These are phyloP conservation scores for Phallus indusiatus DNA, from an alignment of 768 basidiomycete species.

Conservation along the genomic window DNA sequence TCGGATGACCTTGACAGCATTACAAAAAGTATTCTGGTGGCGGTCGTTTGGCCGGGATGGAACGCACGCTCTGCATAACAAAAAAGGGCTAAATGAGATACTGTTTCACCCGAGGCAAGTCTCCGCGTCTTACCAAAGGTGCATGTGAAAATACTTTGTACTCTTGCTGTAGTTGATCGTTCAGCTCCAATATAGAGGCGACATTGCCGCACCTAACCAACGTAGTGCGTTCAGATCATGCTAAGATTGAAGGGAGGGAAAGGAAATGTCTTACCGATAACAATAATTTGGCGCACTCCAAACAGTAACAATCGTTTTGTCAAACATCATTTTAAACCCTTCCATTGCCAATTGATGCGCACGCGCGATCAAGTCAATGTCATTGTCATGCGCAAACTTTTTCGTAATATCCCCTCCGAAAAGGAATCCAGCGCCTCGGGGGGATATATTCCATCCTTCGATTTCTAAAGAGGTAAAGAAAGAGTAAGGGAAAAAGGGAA, in stretches of 20 bases:
- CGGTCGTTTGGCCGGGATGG: conserved; percentile 74
- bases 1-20: neutral
- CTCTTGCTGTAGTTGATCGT: conserved; percentile 87
- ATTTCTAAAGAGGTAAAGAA: conserved; percentile 47
- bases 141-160: conserved; percentile 96
- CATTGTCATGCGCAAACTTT: conserved; percentile 82
- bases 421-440: conserved; percentile 93
- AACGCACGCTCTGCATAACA: conserved; percentile 59
- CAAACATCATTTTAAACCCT: conserved; percentile 96
- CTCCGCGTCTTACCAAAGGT: conserved; percentile 49
- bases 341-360: conserved; percentile 99
- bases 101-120: neutral
- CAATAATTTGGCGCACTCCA: conserved; percentile 99
- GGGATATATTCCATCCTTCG: conserved; percentile 90
- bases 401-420: conserved; percentile 92
- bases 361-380: conserved; percentile 88
- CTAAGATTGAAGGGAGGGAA: conserved; percentile 1
- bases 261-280: conserved; percentile 59
- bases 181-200: conserved; percentile 87
- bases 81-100: neutral
- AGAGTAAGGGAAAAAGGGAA: neutral
- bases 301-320: conserved; percentile 88
- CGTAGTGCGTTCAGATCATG: neutral
- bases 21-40: conserved; percentile 83
- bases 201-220: conserved; percentile 81